Evolutionary conservation across 176 grass and related monocot species (phyloP), one percentile per base, ranked within the genome.

Genomic region (Oryza rufipogon): DNA sequence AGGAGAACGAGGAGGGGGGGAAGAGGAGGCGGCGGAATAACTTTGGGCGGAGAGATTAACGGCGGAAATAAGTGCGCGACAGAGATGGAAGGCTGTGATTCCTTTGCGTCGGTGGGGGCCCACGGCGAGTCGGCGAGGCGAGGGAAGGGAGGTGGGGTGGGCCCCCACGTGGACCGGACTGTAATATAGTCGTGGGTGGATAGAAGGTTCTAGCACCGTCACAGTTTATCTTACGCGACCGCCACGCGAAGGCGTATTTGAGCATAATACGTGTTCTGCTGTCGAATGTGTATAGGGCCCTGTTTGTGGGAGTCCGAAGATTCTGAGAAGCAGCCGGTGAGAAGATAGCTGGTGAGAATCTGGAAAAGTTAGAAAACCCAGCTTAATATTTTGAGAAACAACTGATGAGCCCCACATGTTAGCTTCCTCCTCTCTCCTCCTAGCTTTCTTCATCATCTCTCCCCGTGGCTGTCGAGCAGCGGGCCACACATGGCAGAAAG

Each of bases 1-100:
- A 32, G 69, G 22, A 66, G 15, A 65, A 87, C 69, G 81, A 87
- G 76, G 81, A 76, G 68, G 82, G 81, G 3, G 33, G 68, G 11
- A 26, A 26, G 9, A 38, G 51, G 66, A 15, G 52, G 36, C 4
- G 19, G 48, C 39, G 15, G 10, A 26, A 20, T 64, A 45, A 32
- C 20, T 11, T 19, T 1, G 70, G 45, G 51, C 13, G 9, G 34
- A 64, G 69, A 79, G 71, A 34, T 42, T 5, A 52, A 76, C 73
- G 73, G 72, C 22, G 9, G 45, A 76, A 11, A 76, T 19, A 23
- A 23, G 8, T 2, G 64, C 46, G 60, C 0, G 19, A 16, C 32
- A 26, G 73, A 5, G 73, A 58, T 42, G 73, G 82, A 84, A 66
- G 73, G 47, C 73, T 67, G 73, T 41, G 64, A 75, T 56, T 56